phyloP scores from a whole-genome alignment of 768 basidiomycete genomes.

The Zangia roseola region DNA sequence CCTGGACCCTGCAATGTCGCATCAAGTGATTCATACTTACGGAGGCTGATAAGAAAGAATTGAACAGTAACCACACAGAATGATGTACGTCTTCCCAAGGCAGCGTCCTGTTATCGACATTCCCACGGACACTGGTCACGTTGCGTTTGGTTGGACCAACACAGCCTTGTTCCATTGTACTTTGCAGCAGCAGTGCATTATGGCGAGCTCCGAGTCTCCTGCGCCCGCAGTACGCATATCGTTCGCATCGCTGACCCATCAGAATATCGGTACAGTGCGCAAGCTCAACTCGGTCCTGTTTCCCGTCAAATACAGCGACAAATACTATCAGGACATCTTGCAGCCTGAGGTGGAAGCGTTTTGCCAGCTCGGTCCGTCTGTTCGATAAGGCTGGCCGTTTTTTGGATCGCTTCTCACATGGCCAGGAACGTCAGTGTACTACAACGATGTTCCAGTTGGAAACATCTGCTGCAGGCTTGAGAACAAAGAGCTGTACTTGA shows the following conservation, averaged over 20 bases:
- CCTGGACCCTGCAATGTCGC: constrained; percentile 23
- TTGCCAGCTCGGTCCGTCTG: constrained; percentile 79
- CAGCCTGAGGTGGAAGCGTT: constrained; percentile 78
- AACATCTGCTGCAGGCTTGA: constrained; percentile 86
- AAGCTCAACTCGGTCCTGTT: constrained; percentile 77
- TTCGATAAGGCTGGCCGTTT: constrained; percentile 11
- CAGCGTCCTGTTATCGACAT: constrained; percentile 7
- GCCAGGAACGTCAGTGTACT: constrained; percentile 63
- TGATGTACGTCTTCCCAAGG: constrained; percentile 17
- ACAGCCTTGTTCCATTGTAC: constrained; percentile 13
- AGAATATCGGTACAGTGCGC: constrained; percentile 74
- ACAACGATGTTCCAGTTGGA: constrained; percentile 90
- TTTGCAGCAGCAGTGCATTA: constrained; percentile 10
- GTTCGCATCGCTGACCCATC: constrained; percentile 71
- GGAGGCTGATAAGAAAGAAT: constrained; percentile 24
- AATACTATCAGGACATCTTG: constrained; percentile 82
- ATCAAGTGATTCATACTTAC: constrained; percentile 22
- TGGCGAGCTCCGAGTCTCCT: constrained; percentile 23
- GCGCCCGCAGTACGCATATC: constrained; percentile 46
- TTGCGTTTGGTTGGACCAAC: constrained; percentile 6
- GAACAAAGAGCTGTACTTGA: constrained; percentile 64
- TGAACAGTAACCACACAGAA: constrained; percentile 15
- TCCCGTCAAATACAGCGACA: constrained; percentile 86
- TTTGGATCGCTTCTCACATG: constrained; percentile 21
- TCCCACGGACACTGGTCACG: constrained; percentile 24